Base-by-base conservation (phyloP, 768 basidiomycete species). In the Chalciporus pseudorubinellus region DNA sequence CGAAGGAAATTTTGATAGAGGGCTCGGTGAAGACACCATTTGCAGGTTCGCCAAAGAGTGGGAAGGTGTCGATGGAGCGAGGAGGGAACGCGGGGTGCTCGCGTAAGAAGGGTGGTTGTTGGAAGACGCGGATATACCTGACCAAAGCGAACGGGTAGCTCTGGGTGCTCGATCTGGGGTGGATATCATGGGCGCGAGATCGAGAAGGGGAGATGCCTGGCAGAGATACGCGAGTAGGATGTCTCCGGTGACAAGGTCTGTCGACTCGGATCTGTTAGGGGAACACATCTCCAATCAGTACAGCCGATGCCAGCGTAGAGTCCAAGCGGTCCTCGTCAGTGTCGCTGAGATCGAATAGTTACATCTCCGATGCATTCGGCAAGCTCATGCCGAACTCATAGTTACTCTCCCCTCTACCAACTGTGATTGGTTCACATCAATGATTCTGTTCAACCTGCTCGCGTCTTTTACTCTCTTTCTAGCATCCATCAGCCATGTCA, bases 401-500 rank as follows among this genome's bases (percentile, higher is more conserved):
- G n/a, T n/a, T n/a, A 39, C 26, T 42, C 13, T 33, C 36, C 40
- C 18, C 21, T 9, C 6, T 38, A 41, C 48, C 39, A 3, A 36
- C 51, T 36, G 38, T 51, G 33, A 39, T 44, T 21, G 48, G 22
- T 40, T 45, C 20, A 49, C 44, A 24, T 26, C 52, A 16, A 68
- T 67, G 68, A 54, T 65, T 47, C 42, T 57, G 5, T 41, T 59
- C 44, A 39, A 53, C 50, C 29, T 69, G 22, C 54, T 70, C 39
- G 47, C 39, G 10, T 58, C 52, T 4, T 33, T 51, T 44, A n/a
- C 53, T 13, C 47, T 71, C 40, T 62, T 77, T 51, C 61, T 69
- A 16, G 58, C 62, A 13, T 56, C 63, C 6, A 18, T 77, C 13
- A 73, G 53, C 47, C 68, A 69, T 7, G 69, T 70, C 31, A 68